Evolutionary conservation across 2,329 filamentous ascomycete genomes (phyloP).

Genomic region (Botrytis tulipae): DNA sequence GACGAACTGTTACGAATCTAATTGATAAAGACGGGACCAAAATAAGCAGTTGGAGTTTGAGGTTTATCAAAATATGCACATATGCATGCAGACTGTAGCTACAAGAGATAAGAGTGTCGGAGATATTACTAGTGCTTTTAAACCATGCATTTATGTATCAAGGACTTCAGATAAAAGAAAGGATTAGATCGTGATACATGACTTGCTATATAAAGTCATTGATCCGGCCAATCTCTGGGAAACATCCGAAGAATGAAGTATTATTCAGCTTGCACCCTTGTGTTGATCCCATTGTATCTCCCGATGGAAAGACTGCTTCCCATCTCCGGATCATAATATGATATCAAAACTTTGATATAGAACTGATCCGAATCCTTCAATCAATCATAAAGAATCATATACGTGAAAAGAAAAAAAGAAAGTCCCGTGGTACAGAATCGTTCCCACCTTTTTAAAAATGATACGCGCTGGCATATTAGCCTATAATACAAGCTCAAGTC

Average conservation of each 20-base stretch:
- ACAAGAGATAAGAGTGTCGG: not conserved
- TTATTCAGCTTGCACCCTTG: not conserved
- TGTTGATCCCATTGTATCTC: not conserved
- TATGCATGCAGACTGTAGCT: not conserved
- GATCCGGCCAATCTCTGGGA: not conserved
- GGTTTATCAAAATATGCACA: slow-evolving; percentile 1
- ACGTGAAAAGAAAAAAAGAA: not conserved
- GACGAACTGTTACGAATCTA: slow-evolving; percentile 1
- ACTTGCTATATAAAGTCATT: not conserved
- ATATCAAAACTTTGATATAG: slow-evolving; percentile 5
- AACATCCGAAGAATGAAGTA: not conserved
- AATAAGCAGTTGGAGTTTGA: not conserved
- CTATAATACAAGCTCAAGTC: not conserved
- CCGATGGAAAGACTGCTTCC: slow-evolving; percentile 4
- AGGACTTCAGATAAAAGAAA: not conserved
- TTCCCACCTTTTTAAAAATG: not conserved
- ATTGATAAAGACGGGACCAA: not conserved
- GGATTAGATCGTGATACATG: not conserved
- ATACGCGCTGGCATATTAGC: not conserved
- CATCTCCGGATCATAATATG: not conserved
- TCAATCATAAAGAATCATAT: not conserved
- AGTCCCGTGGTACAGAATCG: not conserved
- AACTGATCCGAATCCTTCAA: not conserved
- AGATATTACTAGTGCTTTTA: not conserved
- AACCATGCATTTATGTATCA: not conserved